A percentile compares a stretch with the other conserved stretches of the same genome.
Conservation (phyloP, 164 flowering plant species). For the Stephania yunnanensis region DNA sequence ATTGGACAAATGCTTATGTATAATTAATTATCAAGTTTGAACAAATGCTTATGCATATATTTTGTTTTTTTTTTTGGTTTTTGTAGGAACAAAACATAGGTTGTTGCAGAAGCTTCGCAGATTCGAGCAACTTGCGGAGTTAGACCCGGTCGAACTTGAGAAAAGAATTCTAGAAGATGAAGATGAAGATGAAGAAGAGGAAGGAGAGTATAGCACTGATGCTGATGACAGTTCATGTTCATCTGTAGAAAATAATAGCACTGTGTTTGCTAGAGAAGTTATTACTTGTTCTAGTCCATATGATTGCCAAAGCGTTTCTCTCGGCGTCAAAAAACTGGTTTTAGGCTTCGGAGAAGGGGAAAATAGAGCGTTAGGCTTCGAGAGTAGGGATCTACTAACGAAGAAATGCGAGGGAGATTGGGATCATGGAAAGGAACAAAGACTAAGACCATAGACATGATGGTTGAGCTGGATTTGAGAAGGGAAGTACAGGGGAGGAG, state of each 20-base stretch:
- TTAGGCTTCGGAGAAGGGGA: slow-evolving; percentile 50
- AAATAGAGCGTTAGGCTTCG: slow-evolving; percentile 10
- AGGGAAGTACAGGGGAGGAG: slow-evolving; percentile 41
- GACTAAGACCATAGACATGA: slow-evolving; percentile 62
- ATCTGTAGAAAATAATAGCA: neutral
- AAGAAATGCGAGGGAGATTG: slow-evolving; percentile 43
- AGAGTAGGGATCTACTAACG: slow-evolving; percentile 22
- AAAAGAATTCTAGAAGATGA: slow-evolving; percentile 46
- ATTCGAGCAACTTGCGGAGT: slow-evolving; percentile 63
- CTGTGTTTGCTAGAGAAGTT: slow-evolving; percentile 21
- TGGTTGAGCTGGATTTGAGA: slow-evolving; percentile 60
- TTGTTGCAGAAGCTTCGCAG: slow-evolving; percentile 59
- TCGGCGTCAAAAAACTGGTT: slow-evolving; percentile 44
- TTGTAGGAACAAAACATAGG: slow-evolving; percentile 61
- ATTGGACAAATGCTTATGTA: no score
- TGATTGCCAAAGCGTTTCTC: slow-evolving; percentile 20
- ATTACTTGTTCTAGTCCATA: slow-evolving; percentile 18
- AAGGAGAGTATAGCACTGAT: slow-evolving; percentile 12
- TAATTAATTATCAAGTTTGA: no score
- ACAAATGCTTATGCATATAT: neutral
- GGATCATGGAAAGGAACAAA: slow-evolving; percentile 57
- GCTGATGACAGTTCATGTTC: slow-evolving; percentile 12
- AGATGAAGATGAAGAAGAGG: slow-evolving; percentile 31
- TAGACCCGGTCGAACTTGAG: slow-evolving; percentile 80
- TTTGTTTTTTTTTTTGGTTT: slow-evolving; percentile 1